Percentiles rank a stretch among this genome's conserved stretches.
Conservation (phyloP, 192 early-diverging fungal genomes). For the Geranomyces michiganensis region DNA sequence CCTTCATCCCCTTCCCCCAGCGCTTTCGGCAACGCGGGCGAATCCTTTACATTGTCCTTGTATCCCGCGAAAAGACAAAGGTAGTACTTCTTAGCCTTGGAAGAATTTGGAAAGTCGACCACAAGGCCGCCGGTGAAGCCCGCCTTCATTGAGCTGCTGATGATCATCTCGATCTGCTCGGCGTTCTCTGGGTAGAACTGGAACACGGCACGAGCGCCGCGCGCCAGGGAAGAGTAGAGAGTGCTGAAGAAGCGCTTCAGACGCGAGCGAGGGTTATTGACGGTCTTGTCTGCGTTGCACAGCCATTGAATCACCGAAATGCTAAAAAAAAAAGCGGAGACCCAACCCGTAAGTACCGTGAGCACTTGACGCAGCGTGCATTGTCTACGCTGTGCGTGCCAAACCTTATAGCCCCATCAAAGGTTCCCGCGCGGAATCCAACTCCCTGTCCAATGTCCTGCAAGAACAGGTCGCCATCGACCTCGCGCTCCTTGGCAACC, state of each 20-base stretch:
- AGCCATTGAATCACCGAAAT: constrained; percentile 98
- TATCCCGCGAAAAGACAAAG: constrained; percentile 95
- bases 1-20: constrained; percentile 67
- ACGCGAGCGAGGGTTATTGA: constrained; percentile 81
- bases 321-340: constrained; percentile 43
- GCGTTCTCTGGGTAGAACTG: constrained; percentile 99
- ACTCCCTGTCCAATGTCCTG: constrained; percentile 96
- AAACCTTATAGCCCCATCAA: constrained; percentile 91
- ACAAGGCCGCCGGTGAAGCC: constrained; percentile 96
- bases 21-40: constrained; percentile 65
- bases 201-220: constrained; percentile 93
- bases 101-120: constrained; percentile 94
- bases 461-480: constrained; percentile 92
- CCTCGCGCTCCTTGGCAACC: constrained; percentile 88
- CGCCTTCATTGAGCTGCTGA: constrained; percentile 81
- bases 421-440: constrained; percentile 91
- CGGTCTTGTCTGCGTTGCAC: constrained; percentile 94
- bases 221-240: constrained; percentile 82
- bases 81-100: constrained; percentile 97
- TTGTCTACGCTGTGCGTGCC: not conserved
- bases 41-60: constrained; percentile 45
- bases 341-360: not conserved
- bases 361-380: not conserved
- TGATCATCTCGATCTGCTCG: constrained; percentile 90
- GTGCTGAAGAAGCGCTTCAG: constrained; percentile 90